Conservation (phyloP, 345 rosid species). For the Ricinus communis region DNA sequence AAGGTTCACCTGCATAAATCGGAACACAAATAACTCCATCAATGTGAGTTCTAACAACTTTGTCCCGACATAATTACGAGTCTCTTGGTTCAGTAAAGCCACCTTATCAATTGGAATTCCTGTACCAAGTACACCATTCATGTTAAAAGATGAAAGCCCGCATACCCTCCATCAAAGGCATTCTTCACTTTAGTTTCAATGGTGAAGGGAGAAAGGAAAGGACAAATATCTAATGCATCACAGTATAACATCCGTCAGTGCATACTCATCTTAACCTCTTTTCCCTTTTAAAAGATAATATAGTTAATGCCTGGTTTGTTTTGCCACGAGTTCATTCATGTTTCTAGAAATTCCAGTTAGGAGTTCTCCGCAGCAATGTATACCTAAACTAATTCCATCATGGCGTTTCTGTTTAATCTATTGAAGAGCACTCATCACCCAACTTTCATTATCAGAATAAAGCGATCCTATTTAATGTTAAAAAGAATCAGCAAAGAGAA, state of each 20-base stretch:
- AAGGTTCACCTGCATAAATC: constrained; percentile 75
- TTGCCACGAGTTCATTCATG: constrained; percentile 10
- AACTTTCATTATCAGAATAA: background rate
- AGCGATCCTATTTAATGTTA: constrained; percentile 7
- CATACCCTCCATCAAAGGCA: background rate
- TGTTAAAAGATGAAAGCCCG: constrained; percentile 7
- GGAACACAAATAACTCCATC: constrained; percentile 80
- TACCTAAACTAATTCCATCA: background rate
- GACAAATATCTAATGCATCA: background rate
- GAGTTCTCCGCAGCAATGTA: background rate
- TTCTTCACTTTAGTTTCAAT: background rate
- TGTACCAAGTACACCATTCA: constrained; percentile 21
- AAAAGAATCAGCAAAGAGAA: constrained; percentile 2
- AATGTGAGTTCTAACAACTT: constrained; percentile 86
- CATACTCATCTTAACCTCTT: background rate
- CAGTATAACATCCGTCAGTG: background rate
- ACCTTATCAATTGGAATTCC: constrained; percentile 92
- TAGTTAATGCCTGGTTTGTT: background rate
- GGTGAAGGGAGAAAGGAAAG: background rate
- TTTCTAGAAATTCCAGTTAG: background rate
- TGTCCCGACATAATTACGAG: constrained; percentile 73
- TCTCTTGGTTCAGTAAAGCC: constrained; percentile 68
- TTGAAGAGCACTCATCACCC: background rate
- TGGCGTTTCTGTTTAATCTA: background rate
- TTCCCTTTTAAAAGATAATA: background rate